phyloP scores from a whole-genome alignment of 768 basidiomycete species.

The Flagelloscypha sp. region DNA sequence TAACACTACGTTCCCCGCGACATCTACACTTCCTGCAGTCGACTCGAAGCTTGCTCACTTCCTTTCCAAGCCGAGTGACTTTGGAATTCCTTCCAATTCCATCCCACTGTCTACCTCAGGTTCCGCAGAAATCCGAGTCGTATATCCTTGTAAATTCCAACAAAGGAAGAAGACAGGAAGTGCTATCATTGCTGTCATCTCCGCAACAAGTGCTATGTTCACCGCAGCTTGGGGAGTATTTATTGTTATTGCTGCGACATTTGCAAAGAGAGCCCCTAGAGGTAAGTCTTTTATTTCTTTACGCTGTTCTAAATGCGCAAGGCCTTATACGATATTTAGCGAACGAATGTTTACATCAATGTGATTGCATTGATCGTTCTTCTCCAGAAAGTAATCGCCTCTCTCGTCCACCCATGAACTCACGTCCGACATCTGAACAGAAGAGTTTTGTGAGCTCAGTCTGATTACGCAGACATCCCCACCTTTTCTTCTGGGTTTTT shows the following conservation, averaged over 20 bases:
- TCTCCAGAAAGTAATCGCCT: too few relatives aligned
- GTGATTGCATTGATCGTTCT: too few relatives aligned
- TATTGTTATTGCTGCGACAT: constrained; percentile 4
- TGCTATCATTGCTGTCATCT: constrained; percentile 12
- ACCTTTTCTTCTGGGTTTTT: too few relatives aligned
- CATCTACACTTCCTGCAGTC: constrained; percentile 13
- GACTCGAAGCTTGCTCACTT: constrained; percentile 21
- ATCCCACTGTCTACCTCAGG: not conserved
- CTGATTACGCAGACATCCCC: too few relatives aligned
- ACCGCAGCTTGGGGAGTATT: constrained; percentile 13
- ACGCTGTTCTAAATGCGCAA: too few relatives aligned
- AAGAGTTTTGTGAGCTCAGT: too few relatives aligned
- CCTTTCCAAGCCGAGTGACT: constrained; percentile 14
- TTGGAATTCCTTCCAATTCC: constrained; percentile 1
- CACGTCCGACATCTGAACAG: too few relatives aligned
- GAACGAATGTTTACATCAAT: too few relatives aligned
- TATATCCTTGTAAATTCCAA: constrained; percentile 13
- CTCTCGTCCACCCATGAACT: too few relatives aligned
- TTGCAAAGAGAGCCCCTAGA: constrained; percentile 1
- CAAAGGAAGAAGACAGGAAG: constrained; percentile 8
- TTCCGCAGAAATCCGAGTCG: constrained; percentile 7
- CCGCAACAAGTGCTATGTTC: constrained; percentile 16
- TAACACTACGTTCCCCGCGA: constrained; percentile 11
- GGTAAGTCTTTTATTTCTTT: too few relatives aligned
- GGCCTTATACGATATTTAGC: too few relatives aligned